Conservation (phyloP, 371 early-diverging fungal species). For the Enteropsectra breve region DNA sequence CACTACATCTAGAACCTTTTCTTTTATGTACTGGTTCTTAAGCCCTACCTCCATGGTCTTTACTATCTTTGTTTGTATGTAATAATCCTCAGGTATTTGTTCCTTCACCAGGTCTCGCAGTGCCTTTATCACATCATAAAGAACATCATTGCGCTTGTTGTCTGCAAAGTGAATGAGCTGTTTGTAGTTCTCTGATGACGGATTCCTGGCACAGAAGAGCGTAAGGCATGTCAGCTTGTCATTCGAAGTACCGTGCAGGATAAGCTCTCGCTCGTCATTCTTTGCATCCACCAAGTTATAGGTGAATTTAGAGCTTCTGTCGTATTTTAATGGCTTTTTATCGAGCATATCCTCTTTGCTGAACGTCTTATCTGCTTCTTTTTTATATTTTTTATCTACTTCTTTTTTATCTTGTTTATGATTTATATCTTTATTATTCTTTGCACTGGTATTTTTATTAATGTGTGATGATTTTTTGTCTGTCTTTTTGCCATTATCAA, state of each 20-base stretch:
- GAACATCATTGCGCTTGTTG: conserved; percentile 47
- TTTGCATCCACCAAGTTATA: conserved; percentile 16
- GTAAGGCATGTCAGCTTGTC: conserved; percentile 44
- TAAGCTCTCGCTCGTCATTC: conserved; percentile 39
- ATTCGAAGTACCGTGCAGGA: conserved; percentile 40
- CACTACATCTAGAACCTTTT: conserved; percentile 39
- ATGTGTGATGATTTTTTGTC: too few species aligned
- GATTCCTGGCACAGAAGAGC: conserved; percentile 27
- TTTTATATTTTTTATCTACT: too few species aligned
- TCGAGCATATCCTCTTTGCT: too few species aligned
- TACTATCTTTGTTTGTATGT: conserved; percentile 38
- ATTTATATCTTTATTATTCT: too few species aligned
- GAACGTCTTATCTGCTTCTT: too few species aligned
- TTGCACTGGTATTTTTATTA: too few species aligned
- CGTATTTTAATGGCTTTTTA: too few species aligned
- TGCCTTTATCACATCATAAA: conserved; percentile 37
- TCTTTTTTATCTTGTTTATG: too few species aligned
- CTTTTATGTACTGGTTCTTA: conserved; percentile 43
- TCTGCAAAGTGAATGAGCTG: conserved; percentile 32
- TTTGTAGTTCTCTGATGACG: conserved; percentile 37
- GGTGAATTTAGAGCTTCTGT: too few species aligned
- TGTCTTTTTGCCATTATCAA: too few species aligned
- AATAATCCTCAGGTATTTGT: conserved; percentile 12
- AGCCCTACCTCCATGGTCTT: conserved; percentile 37
- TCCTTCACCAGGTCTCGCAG: conserved; percentile 37